These are phyloP conservation scores for Scleromitrula shiraiana DNA, from an alignment of 2,329 filamentous ascomycete genomes.

Conservation along the genomic window DNA sequence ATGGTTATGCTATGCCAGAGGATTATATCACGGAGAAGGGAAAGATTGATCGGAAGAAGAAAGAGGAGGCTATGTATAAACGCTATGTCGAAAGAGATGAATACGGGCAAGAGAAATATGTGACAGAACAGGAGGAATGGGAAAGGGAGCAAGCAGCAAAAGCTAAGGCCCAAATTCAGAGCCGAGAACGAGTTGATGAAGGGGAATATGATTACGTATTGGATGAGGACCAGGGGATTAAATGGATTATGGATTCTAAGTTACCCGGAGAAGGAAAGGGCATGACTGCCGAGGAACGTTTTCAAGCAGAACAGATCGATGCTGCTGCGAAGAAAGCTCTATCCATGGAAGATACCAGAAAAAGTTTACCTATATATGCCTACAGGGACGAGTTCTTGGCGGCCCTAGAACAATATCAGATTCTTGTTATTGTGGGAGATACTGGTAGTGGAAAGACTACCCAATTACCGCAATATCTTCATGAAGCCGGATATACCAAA, in stretches of 20 bases:
- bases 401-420: slow-evolving; percentile 79
- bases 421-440: slow-evolving; percentile 87
- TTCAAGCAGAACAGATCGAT: slow-evolving; percentile 73
- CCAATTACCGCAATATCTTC: slow-evolving; percentile 86
- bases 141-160: slow-evolving; percentile 83
- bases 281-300: slow-evolving; percentile 69
- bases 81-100: slow-evolving; percentile 84
- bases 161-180: slow-evolving; percentile 76
- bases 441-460: slow-evolving; percentile 96
- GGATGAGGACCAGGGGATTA: slow-evolving; percentile 80
- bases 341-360: slow-evolving; percentile 84
- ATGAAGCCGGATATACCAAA: slow-evolving; percentile 85
- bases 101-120: slow-evolving; percentile 77
- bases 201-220: slow-evolving; percentile 89
- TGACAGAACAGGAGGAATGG: slow-evolving; percentile 96
- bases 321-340: slow-evolving; percentile 82
- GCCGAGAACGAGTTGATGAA: slow-evolving; percentile 65
- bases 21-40: slow-evolving; percentile 93
- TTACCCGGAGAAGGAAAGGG: slow-evolving; percentile 63
- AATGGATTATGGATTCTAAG: slow-evolving; percentile 70
- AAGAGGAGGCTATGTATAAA: slow-evolving; percentile 83
- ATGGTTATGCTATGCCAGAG: slow-evolving; percentile 89
- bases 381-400: slow-evolving; percentile 79
- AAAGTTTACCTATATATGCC: slow-evolving; percentile 81
- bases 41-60: slow-evolving; percentile 78